phyloP scores from a whole-genome alignment of 164 flowering plant species.

The Amborella trichopoda region DNA sequence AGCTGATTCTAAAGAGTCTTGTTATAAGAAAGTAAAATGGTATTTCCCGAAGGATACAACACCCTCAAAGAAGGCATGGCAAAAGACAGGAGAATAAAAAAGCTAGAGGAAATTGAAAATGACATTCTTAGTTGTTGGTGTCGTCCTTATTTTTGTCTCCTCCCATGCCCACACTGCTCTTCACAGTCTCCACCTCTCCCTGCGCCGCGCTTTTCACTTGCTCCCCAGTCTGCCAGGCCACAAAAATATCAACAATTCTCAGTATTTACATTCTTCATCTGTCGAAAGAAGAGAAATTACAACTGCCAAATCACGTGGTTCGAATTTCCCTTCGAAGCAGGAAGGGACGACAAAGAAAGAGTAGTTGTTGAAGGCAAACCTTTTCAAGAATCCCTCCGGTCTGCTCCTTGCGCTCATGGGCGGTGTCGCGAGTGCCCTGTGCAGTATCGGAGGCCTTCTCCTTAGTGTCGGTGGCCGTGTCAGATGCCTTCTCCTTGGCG shows the following conservation, averaged over 20 bases:
- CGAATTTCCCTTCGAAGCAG: too few relatives aligned
- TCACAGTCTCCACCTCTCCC: constrained; percentile 11
- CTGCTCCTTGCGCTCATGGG: constrained; percentile 6
- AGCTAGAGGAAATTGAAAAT: too few relatives aligned
- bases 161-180: constrained; percentile 11
- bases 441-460: constrained; percentile 1
- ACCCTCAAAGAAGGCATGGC: too few relatives aligned
- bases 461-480: not conserved
- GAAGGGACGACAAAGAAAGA: not conserved
- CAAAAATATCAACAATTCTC: not conserved
- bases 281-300: not conserved
- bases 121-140: too few relatives aligned
- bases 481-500: constrained; percentile 4
- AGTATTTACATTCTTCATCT: not conserved
- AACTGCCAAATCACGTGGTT: too few relatives aligned
- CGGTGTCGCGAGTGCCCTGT: constrained; percentile 3
- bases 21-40: too few relatives aligned
- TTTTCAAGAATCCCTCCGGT: constrained; percentile 5
- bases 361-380: not conserved
- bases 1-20: too few relatives aligned
- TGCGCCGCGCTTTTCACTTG: constrained; percentile 7
- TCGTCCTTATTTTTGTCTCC: not conserved
- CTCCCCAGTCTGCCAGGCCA: constrained; percentile 7
- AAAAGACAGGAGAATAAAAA: too few relatives aligned
- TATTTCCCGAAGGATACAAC: too few relatives aligned